Evolutionary conservation across 2,329 filamentous ascomycete species (phyloP).

Genomic region (Dactylella cylindrospora): DNA sequence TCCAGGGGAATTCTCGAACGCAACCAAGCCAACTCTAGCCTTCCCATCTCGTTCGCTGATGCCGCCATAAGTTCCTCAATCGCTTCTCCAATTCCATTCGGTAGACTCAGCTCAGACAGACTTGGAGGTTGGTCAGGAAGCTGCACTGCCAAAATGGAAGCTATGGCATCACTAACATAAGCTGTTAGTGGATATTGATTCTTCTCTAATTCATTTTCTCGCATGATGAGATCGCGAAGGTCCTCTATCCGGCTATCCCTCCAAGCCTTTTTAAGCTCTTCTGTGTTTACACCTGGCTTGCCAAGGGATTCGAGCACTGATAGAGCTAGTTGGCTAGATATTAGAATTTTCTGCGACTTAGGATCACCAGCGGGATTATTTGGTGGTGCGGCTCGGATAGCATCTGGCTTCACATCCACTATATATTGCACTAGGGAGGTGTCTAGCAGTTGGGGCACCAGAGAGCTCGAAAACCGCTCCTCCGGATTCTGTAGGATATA

Average conservation of each 20-base stretch:
- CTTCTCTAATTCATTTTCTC: neutral
- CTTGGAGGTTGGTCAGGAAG: slow-evolving; percentile 3
- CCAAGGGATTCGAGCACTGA: no score
- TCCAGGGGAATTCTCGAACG: no score
- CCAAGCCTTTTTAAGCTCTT: slow-evolving; percentile 4
- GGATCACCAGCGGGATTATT: neutral
- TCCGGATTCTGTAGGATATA: slow-evolving; percentile 4
- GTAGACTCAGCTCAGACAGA: no score
- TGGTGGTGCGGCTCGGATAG: neutral
- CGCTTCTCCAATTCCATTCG: no score
- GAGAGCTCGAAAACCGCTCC: neutral
- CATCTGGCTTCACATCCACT: neutral
- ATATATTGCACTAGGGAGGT: neutral
- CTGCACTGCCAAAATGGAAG: neutral
- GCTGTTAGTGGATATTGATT: slow-evolving; percentile 1
- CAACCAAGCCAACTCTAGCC: no score
- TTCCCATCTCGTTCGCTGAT: no score
- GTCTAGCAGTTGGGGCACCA: neutral
- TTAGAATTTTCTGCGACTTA: neutral
- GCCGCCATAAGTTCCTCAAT: no score
- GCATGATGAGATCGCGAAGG: neutral
- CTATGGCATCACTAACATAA: slow-evolving; percentile 24
- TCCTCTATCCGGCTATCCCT: neutral
- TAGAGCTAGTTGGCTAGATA: neutral
- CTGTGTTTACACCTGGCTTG: neutral